Conservation (phyloP, 805 yeast species). For the Cyberlindnera mycetangii region DNA sequence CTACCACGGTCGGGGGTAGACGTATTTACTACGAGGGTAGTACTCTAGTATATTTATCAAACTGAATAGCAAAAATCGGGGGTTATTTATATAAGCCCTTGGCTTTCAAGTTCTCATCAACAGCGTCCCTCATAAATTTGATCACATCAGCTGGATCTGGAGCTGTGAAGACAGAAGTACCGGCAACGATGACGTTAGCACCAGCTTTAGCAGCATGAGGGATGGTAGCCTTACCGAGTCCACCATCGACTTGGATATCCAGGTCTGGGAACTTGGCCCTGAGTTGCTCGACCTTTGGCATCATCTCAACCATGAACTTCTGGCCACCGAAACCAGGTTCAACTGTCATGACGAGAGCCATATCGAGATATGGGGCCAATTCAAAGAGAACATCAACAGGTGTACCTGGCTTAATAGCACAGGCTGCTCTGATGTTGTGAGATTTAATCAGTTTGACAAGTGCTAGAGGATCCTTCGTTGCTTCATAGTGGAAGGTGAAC, state of each 20-base stretch:
- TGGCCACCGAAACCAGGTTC: slow-evolving; percentile 99
- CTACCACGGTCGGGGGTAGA: background rate
- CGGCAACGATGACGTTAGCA: slow-evolving; percentile 97
- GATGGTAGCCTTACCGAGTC: slow-evolving; percentile 82
- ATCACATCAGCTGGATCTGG: slow-evolving; percentile 76
- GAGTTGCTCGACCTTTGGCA: slow-evolving; percentile 86
- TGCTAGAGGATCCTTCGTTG: slow-evolving; percentile 73
- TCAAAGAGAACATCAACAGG: slow-evolving; percentile 79
- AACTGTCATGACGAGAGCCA: slow-evolving; percentile 97
- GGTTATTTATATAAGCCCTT: slow-evolving; percentile 33
- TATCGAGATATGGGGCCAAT: slow-evolving; percentile 73
- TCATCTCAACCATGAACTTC: slow-evolving; percentile 91
- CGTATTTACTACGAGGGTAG: background rate
- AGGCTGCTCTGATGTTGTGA: slow-evolving; percentile 88
- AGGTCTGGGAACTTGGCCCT: slow-evolving; percentile 72
- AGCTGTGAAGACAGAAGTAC: slow-evolving; percentile 90
- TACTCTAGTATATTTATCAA: too few species aligned
- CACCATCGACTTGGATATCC: slow-evolving; percentile 96
- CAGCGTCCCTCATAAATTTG: slow-evolving; percentile 60
- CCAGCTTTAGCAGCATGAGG: slow-evolving; percentile 93
- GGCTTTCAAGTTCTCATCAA: slow-evolving; percentile 44
- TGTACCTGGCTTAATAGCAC: slow-evolving; percentile 93
- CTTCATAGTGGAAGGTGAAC: slow-evolving; percentile 94
- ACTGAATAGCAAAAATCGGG: background rate
- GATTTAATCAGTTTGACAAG: slow-evolving; percentile 73